Conservation (phyloP, 495 filamentous ascomycete genomes). For the Tuber borchii region DNA sequence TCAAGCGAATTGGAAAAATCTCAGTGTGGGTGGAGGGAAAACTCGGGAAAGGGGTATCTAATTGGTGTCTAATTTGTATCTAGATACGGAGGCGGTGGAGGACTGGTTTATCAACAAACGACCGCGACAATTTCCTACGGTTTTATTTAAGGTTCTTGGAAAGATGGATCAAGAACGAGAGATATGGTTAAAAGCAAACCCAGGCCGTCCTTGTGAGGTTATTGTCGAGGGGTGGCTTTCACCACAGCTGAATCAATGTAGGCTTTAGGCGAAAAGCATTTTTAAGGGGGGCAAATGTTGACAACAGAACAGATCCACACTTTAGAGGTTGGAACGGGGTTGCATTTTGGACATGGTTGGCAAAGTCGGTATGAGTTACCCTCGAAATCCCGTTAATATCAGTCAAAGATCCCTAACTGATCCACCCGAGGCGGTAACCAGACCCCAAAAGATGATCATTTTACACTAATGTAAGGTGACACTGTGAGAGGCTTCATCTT, state of each 20-base stretch:
- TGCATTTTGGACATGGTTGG: slow-evolving; percentile 27
- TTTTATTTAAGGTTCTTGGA: slow-evolving; percentile 26
- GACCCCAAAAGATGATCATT: slow-evolving; percentile 8
- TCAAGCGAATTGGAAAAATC: background rate
- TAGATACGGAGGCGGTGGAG: slow-evolving; percentile 18
- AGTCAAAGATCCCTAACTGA: background rate
- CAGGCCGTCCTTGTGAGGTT: slow-evolving; percentile 8
- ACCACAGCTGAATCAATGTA: slow-evolving; percentile 27
- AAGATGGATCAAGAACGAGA: slow-evolving; percentile 23
- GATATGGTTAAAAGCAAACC: slow-evolving; percentile 23
- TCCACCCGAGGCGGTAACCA: background rate
- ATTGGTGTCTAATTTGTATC: background rate
- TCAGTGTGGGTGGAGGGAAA: slow-evolving; percentile 1
- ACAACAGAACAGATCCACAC: slow-evolving; percentile 16
- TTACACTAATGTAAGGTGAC: slow-evolving; percentile 22
- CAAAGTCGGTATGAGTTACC: slow-evolving; percentile 13
- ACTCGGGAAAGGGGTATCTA: background rate
- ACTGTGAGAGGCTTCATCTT: background rate
- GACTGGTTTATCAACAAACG: slow-evolving; percentile 32
- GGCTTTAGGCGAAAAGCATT: background rate
- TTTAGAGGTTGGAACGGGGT: slow-evolving; percentile 24
- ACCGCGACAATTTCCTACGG: slow-evolving; percentile 24
- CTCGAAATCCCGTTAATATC: background rate
- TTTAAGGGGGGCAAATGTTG: slow-evolving; percentile 1
- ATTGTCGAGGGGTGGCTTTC: slow-evolving; percentile 27